Base-by-base conservation (phyloP, 2,329 filamentous ascomycete species). In the Bimuria novae-zelandiae region DNA sequence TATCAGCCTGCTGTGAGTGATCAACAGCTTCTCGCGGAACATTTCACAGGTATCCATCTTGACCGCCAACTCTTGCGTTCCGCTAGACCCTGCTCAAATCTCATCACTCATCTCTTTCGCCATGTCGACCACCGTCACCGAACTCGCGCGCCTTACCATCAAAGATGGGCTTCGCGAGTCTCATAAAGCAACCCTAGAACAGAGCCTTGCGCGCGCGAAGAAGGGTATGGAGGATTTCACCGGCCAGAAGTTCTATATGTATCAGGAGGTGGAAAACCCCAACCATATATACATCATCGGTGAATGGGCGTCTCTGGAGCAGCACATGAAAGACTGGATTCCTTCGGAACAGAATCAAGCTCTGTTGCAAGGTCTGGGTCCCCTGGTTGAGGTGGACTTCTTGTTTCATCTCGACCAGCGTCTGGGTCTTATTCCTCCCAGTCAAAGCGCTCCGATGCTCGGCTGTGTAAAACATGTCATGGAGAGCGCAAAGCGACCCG, bases 381-480 rank as follows among this genome's bases (percentile, higher is more conserved):
- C 68, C 4, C 61, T 70, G 21, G 11, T 78, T 7, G 68, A 65
- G 21, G 68, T 78, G 6, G 65, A 71, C 17, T 76, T 71, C 70
- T 63, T 80, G 60, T 71, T 75, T 17, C 77, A 80, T 58, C 52
- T 79, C n/a, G 70, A 74, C 36, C 52, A 70, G 16, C 68, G 75
- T 45, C 68, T 70, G 12, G 23, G 60, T 11, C 53, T 50, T 14
- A 56, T 70, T 2, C 68, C 70, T 1, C 43, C 71, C 5, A 46
- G 19, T 30, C 16, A 23, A 6, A 12, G 23, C 3, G 30, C 30
- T 12, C 43, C 30, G 3, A 19, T 53, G 4, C 47, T 30, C 12
- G 48, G 50, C 23, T 10, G 41, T 21, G 44, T 40, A 11, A 33
- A 17, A 35, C 37, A 48, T 30, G 44, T 49, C 6, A 43, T 49